Conservation (phyloP, 202 grass and related monocot genomes). For the Musa balbisiana region DNA sequence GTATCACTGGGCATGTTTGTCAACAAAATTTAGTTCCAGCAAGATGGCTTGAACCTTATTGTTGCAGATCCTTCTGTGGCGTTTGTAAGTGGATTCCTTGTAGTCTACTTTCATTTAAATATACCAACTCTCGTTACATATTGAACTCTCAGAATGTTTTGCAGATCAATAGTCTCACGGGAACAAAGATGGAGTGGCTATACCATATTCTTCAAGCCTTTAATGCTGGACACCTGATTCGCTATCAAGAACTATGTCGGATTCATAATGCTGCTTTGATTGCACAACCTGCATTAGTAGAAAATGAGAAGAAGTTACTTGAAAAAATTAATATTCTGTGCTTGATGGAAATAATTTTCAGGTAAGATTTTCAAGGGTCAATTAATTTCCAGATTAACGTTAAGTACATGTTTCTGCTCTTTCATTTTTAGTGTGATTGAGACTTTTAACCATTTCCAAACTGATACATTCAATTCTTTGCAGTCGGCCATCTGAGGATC, state of each 20-base stretch:
- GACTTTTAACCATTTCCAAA: background rate
- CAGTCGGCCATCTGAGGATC: slow-evolving; percentile 80
- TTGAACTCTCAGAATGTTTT: background rate
- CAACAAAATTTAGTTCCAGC: too few species aligned
- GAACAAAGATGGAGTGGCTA: slow-evolving; percentile 90
- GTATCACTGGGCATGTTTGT: too few species aligned
- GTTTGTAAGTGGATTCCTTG: too few species aligned
- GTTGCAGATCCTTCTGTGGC: too few species aligned
- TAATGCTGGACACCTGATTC: slow-evolving; percentile 72
- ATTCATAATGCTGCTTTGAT: slow-evolving; percentile 82
- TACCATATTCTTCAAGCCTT: slow-evolving; percentile 94
- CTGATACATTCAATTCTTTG: slow-evolving; percentile 2
- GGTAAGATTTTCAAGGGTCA: slow-evolving; percentile 31
- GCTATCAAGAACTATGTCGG: slow-evolving; percentile 82
- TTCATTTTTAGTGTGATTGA: background rate
- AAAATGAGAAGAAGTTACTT: slow-evolving; percentile 77
- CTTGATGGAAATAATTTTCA: slow-evolving; percentile 99
- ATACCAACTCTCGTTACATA: too few species aligned
- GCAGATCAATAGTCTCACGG: slow-evolving; percentile 92
- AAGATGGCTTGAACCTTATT: too few species aligned
- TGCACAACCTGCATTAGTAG: slow-evolving; percentile 82
- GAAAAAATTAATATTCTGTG: slow-evolving; percentile 72
- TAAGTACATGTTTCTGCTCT: background rate
- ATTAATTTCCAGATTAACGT: background rate
- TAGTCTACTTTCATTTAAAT: too few species aligned